Evolutionary conservation across 106 monocot genomes (phyloP), one percentile per base, ranked within the genome.

Genomic region (Vanilla planifolia): DNA sequence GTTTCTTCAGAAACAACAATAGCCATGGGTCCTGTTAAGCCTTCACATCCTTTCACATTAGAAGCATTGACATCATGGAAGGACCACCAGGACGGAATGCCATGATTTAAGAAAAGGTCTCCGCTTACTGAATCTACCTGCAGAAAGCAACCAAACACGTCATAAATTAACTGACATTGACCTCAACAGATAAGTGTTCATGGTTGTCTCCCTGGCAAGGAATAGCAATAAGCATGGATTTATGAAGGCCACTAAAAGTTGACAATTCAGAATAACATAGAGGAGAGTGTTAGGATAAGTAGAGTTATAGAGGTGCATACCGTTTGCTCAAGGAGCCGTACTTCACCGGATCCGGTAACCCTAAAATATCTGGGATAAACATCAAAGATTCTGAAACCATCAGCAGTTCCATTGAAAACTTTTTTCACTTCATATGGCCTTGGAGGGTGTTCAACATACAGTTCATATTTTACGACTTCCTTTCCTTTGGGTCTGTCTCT

Each of bases 401-500:
- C 36, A 23, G 63, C 39, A 19, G 73, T 79, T 46, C 96, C 96
- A 75, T 91, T 86, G 8, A 96, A 70, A 29, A 84, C 84, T 60
- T 69, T 33, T 59, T 72, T 78, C 34, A 96, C 78, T 67, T 78
- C 71, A 66, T 60, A 51, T 39, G 48, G 7, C 62, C 51, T 68
- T 10, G 77, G 70, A 60, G 25, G 41, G 60, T 63, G 40, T 27
- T 71, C 68, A 51, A 83, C 37, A 75, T 35, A 10, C 27, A 63
- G 69, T 70, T 91, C 90, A 77, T 77, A 91, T 66, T 84, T 91
- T 14, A 96, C 96, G 64, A 73, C 52, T 77, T 96, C 96, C 67
- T 96, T 96, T 59, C 91, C 91, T 71, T 96, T 96, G 22, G 96
- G 96, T 48, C 96, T 90, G 46, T 87, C 87, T 56, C 96, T 90